A percentile compares a stretch with the other conserved stretches of the same genome.
Conservation (phyloP, 2,329 filamentous ascomycete species). For the Ophiostoma piceae region DNA sequence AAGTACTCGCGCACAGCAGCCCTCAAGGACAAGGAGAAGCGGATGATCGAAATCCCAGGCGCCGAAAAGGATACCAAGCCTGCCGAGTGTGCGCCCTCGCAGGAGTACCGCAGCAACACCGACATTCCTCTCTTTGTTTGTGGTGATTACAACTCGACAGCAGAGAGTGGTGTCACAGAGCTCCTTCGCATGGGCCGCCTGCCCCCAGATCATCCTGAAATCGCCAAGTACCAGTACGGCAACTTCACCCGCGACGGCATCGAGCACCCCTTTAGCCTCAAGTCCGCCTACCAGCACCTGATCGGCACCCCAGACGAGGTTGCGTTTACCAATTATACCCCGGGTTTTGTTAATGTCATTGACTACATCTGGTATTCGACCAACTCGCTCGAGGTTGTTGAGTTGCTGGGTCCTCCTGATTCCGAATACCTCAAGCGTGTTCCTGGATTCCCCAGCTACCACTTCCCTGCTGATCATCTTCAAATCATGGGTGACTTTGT, state of each 20-base stretch:
- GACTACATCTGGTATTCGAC: slow-evolving; percentile 98
- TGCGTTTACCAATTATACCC: slow-evolving; percentile 94
- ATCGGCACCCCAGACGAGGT: slow-evolving; percentile 78
- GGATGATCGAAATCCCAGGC: slow-evolving; percentile 44
- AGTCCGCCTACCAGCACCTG: slow-evolving; percentile 80
- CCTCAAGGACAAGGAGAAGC: slow-evolving; percentile 82
- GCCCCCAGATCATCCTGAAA: slow-evolving; percentile 70
- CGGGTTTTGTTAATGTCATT: slow-evolving; percentile 84
- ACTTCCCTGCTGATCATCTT: slow-evolving; percentile 90
- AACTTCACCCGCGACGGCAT: slow-evolving; percentile 91
- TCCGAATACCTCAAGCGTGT: slow-evolving; percentile 78
- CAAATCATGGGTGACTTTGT: slow-evolving; percentile 85
- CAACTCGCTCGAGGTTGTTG: slow-evolving; percentile 77
- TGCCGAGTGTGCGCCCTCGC: slow-evolving; percentile 68
- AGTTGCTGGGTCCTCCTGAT: slow-evolving; percentile 80
- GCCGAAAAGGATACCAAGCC: slow-evolving; percentile 44
- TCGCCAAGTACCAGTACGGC: slow-evolving; percentile 78
- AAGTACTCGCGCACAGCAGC: slow-evolving; percentile 75
- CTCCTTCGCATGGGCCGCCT: slow-evolving; percentile 77
- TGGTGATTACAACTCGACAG: slow-evolving; percentile 91
- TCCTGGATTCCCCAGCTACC: slow-evolving; percentile 87
- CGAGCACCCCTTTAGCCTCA: slow-evolving; percentile 87
- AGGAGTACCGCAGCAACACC: slow-evolving; percentile 78
- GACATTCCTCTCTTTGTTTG: slow-evolving; percentile 89
- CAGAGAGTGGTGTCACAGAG: slow-evolving; percentile 85